A percentile compares a stretch with the other conserved stretches of the same genome.
These are phyloP conservation scores for Paramecium bursaria DNA, from an alignment of 73 alveolate genomes.

Conservation along the genomic window DNA sequence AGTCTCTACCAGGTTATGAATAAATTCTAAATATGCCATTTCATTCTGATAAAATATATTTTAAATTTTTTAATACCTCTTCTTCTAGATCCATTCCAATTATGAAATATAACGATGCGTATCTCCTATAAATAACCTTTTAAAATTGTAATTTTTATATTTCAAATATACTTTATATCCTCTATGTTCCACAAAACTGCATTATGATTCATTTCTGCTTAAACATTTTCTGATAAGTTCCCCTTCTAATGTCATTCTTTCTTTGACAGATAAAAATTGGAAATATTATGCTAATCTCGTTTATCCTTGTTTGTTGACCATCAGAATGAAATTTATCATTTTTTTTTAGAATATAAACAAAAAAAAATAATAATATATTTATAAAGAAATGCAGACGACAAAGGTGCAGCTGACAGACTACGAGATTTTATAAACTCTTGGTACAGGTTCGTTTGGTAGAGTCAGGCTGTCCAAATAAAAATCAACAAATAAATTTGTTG, in stretches of 20 bases:
- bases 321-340: slow-evolving; percentile 95
- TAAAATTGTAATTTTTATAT: slow-evolving; percentile 1
- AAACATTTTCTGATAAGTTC: slow-evolving; percentile 96
- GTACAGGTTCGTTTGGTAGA: slow-evolving; percentile 96
- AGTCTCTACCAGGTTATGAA: slow-evolving; percentile 97
- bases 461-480: slow-evolving; percentile 87
- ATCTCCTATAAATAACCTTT: slow-evolving; percentile 88
- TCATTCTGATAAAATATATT: slow-evolving; percentile 77
- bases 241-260: slow-evolving; percentile 96
- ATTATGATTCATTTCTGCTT: slow-evolving; percentile 90
- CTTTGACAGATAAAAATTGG: slow-evolving; percentile 92
- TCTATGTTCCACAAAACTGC: slow-evolving; percentile 97
- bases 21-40: slow-evolving; percentile 95
- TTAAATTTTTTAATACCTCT: slow-evolving; percentile 53
- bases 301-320: slow-evolving; percentile 99
- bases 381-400: slow-evolving; percentile 53
- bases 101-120: slow-evolving; percentile 97
- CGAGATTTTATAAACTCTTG: slow-evolving; percentile 27
- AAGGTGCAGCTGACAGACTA: slow-evolving; percentile 59
- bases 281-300: slow-evolving; percentile 91
- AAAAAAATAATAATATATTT: too few relatives aligned
- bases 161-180: slow-evolving; percentile 88
- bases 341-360: slow-evolving; percentile 57
- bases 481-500: slow-evolving; percentile 75
- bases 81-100: slow-evolving; percentile 83